Base-by-base conservation (phyloP, 164 flowering plant genomes). In the Magnolia officinalis region DNA sequence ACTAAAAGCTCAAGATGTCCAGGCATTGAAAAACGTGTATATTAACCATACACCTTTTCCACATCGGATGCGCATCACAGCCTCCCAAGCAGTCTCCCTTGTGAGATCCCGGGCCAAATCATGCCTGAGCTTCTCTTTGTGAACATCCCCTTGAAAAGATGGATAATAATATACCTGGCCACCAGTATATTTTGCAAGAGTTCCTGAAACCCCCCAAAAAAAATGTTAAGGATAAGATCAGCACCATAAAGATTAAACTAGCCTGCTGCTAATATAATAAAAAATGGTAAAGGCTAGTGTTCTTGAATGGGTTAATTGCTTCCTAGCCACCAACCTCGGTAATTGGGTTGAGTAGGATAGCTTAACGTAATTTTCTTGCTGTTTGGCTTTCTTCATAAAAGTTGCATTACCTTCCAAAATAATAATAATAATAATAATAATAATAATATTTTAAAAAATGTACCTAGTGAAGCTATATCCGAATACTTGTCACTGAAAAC, bases 71-170 rank as follows among this genome's bases (percentile, higher is more conserved):
- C 98, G 99, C 98, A 96, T 87, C 55, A 94, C 97, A 78, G 98
- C 90, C 84, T 94, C 99, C 99, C 99, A 96, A 11, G 98, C 98
- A 74, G 98, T 96, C 83, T 96, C 99, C 82, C 98, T 88, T 2
- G 92, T 92, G 68, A 96, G 97, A 84, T 96, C 98, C 83, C 99
- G 87, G 52, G 91, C 70, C 73, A 94, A 81, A 80, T 96, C 99
- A 83, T 91, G 87, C 74, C 85, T 88, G 84, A 96, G 81, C 86
- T 87, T 94, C 74, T 90, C 96, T 78, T 81, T 79, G 63, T 96
- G 98, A 78, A 79, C 67, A 64, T 80, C 74, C 70, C 89, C 83
- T 71, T 87, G 90, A 81, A 94, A 94, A 71, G 82, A 82, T 80
- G 97, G 99, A 83, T 94, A 96, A 74, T 90, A 88, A 77, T 91